Conservation (phyloP, 2,329 filamentous ascomycete species). For the Clarireedia monteithiana region DNA sequence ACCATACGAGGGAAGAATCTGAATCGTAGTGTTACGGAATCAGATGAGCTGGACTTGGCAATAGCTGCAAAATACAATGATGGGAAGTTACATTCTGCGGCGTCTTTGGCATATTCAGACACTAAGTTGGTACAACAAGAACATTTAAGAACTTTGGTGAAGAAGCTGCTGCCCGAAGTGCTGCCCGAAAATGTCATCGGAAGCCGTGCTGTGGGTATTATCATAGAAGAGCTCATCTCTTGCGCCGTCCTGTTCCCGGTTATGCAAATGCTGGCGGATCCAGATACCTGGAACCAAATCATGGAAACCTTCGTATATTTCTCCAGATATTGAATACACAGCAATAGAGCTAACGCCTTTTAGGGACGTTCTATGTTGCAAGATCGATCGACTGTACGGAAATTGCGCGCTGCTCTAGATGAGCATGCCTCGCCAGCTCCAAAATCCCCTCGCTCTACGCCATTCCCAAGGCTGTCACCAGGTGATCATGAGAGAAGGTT, state of each 20-base stretch:
- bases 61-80: conserved; percentile 92
- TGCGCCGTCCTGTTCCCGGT: conserved; percentile 85
- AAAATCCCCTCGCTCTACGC: conserved; percentile 52
- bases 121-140: conserved; percentile 81
- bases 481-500: conserved; percentile 87
- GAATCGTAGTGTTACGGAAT: conserved; percentile 86
- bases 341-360: conserved; percentile 10
- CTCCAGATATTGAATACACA: neutral
- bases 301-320: conserved; percentile 71
- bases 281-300: conserved; percentile 95
- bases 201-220: conserved; percentile 70
- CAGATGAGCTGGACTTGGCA: conserved; percentile 88
- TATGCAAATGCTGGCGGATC: conserved; percentile 73
- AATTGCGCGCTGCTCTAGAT: conserved; percentile 83
- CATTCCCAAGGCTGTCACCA: conserved; percentile 72
- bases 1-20: conserved; percentile 80
- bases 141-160: conserved; percentile 70
- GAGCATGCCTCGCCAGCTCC: conserved; percentile 83
- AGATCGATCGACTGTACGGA: conserved; percentile 89
- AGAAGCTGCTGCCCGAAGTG: conserved; percentile 63
- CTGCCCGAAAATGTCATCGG: conserved; percentile 67
- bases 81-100: conserved; percentile 81
- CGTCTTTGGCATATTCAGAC: conserved; percentile 74
- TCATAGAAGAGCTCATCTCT: conserved; percentile 84
- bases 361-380: conserved; percentile 77